These are phyloP conservation scores for Malus hybrid DNA, from an alignment of 331 rosid genomes.

Conservation along the genomic window DNA sequence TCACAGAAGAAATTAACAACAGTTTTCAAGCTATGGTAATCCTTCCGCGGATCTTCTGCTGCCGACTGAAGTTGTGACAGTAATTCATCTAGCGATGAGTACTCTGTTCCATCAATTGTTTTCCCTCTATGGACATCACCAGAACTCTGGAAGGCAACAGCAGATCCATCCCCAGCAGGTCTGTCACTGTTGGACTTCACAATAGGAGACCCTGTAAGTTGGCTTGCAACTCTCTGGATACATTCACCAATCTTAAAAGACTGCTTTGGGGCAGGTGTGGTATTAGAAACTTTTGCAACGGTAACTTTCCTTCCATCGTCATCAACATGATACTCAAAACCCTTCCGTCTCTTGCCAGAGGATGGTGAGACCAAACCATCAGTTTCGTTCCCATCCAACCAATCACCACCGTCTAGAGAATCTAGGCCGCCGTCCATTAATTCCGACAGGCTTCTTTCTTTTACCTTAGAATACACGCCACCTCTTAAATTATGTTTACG, in stretches of 20 bases:
- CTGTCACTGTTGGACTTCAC: constrained; percentile 45
- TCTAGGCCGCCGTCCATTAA: constrained; percentile 53
- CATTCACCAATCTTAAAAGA: constrained; percentile 89
- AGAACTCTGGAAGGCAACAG: constrained; percentile 25
- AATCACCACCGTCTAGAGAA: constrained; percentile 36
- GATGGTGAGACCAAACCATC: constrained; percentile 27
- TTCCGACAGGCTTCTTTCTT: constrained; percentile 70
- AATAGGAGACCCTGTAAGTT: constrained; percentile 59
- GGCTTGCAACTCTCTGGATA: constrained; percentile 90
- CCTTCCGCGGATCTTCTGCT: constrained; percentile 64
- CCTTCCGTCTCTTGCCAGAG: constrained; percentile 43
- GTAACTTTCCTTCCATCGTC: constrained; percentile 60
- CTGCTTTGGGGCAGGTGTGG: constrained; percentile 28
- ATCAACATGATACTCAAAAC: constrained; percentile 42
- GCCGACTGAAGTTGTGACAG: constrained; percentile 54
- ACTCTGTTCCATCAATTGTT: constrained; percentile 34
- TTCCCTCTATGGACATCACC: constrained; percentile 43
- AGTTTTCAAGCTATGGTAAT: constrained; percentile 26
- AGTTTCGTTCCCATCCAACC: constrained; percentile 36
- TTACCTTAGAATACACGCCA: constrained; percentile 38
- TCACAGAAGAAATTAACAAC: constrained; percentile 74
- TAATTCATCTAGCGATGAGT: constrained; percentile 59
- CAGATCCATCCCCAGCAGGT: constrained; percentile 36
- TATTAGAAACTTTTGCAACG: constrained; percentile 43
- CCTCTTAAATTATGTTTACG: constrained; percentile 69